Evolutionary conservation across 768 basidiomycete genomes (phyloP).

Genomic region (Tricholoma bakamatsutake): DNA sequence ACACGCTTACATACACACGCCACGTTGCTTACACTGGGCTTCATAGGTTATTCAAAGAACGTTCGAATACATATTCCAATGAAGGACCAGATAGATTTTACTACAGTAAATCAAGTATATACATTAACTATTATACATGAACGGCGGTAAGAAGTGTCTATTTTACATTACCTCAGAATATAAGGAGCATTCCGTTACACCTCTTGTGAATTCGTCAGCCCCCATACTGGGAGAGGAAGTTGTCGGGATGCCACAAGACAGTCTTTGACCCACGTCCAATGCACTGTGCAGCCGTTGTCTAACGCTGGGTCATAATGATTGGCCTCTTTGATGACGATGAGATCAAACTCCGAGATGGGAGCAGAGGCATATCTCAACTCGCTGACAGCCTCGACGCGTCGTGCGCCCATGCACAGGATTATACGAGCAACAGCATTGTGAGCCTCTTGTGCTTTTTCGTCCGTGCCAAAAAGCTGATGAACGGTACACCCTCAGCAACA

Average conservation of each 20-base stretch:
- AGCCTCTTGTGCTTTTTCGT: conserved; percentile 32
- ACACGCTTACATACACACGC: no score
- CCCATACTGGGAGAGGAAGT: conserved; percentile 30
- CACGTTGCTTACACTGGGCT: background rate
- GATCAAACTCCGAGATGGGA: conserved; percentile 42
- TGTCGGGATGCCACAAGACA: conserved; percentile 62
- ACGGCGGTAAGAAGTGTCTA: background rate
- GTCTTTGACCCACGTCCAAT: conserved; percentile 73
- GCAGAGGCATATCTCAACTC: conserved; percentile 37
- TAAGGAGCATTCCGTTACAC: conserved; percentile 4
- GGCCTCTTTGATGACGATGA: conserved; percentile 54
- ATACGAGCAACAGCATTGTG: conserved; percentile 54
- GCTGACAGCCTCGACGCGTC: conserved; percentile 57
- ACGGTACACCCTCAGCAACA: conserved; percentile 4
- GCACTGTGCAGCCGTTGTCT: conserved; percentile 32
- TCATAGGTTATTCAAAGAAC: no score
- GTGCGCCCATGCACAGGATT: conserved; percentile 74
- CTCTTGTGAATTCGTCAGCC: conserved; percentile 12
- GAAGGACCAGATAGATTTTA: background rate
- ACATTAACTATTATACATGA: background rate
- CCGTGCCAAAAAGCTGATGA: conserved; percentile 18
- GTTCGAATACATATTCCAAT: no score
- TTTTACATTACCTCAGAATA: background rate
- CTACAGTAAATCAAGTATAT: background rate
- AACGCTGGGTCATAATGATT: conserved; percentile 24